Percentiles rank a stretch among this genome's conserved stretches.
Evolutionary conservation across 805 yeast genomes (phyloP).

Genomic region (Ogataea populi-albae): DNA sequence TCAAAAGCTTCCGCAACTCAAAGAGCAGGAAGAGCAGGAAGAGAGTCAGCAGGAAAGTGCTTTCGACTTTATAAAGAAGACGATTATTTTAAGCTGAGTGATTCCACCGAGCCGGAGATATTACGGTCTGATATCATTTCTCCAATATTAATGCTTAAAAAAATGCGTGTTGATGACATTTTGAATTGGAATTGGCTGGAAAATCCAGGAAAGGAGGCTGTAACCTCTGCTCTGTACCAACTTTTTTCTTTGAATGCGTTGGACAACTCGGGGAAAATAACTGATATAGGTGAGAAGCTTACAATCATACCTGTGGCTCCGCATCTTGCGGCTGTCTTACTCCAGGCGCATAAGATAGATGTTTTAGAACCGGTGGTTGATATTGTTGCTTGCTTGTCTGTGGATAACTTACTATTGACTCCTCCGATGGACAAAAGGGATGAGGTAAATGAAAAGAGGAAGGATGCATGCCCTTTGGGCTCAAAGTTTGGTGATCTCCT

Average conservation of each 20-base stretch:
- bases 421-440: constrained; percentile 81
- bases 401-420: constrained; percentile 79
- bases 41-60: constrained; percentile 91
- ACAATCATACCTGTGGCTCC: constrained; percentile 91
- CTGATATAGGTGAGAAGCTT: constrained; percentile 80
- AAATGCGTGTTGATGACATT: constrained; percentile 78
- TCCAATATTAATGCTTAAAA: constrained; percentile 81
- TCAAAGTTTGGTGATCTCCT: constrained; percentile 75
- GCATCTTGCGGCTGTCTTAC: constrained; percentile 79
- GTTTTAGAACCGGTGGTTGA: constrained; percentile 69
- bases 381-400: constrained; percentile 88
- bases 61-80: constrained; percentile 77
- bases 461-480: constrained; percentile 70
- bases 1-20: constrained; percentile 94
- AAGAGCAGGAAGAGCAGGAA: constrained; percentile 98
- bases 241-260: constrained; percentile 78
- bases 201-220: constrained; percentile 77
- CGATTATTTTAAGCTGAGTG: constrained; percentile 59
- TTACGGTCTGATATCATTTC: constrained; percentile 79
- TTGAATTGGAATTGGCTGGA: constrained; percentile 91
- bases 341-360: constrained; percentile 57
- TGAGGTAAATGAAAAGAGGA: constrained; percentile 73
- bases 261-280: constrained; percentile 71
- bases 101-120: constrained; percentile 92
- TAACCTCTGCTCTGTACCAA: constrained; percentile 73